These are phyloP conservation scores for Globisporangium irregulare DNA, from an alignment of 352 stramenopile species.

Conservation along the genomic window DNA sequence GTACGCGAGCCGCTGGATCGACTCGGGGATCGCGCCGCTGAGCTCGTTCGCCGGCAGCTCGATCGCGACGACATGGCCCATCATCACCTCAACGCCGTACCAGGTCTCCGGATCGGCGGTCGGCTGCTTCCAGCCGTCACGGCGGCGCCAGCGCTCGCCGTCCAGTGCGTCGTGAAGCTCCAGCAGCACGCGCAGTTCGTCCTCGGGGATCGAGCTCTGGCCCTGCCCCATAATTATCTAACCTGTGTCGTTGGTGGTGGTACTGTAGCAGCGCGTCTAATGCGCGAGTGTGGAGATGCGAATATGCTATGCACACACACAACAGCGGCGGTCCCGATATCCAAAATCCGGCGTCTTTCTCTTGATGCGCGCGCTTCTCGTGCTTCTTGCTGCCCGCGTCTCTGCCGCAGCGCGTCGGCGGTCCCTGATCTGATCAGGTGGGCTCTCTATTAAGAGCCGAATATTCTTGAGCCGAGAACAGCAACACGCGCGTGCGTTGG, in stretches of 20 bases:
- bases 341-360: not conserved
- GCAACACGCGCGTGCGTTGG: too few relatives aligned
- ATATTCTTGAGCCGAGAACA: too few relatives aligned
- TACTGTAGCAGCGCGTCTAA: not conserved
- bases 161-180: slow-evolving; percentile 70
- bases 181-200: slow-evolving; percentile 63
- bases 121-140: slow-evolving; percentile 74
- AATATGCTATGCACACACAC: not conserved
- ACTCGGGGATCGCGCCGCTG: slow-evolving; percentile 29
- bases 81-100: slow-evolving; percentile 71
- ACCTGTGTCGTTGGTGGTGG: not conserved
- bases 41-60: slow-evolving; percentile 73
- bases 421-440: not conserved
- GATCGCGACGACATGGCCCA: slow-evolving; percentile 74
- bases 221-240: slow-evolving; percentile 57
- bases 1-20: slow-evolving; percentile 56
- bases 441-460: not conserved
- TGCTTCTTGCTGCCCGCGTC: not conserved
- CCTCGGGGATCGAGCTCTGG: slow-evolving; percentile 71
- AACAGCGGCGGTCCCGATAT: not conserved
- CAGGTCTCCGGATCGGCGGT: slow-evolving; percentile 72
- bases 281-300: not conserved
- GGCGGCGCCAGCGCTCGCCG: slow-evolving; percentile 67
- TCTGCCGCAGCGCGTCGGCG: not conserved
- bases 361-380: not conserved